Evolutionary conservation across 495 filamentous ascomycete species (phyloP).

Genomic region (Melanomma pulvis-pyrius): DNA sequence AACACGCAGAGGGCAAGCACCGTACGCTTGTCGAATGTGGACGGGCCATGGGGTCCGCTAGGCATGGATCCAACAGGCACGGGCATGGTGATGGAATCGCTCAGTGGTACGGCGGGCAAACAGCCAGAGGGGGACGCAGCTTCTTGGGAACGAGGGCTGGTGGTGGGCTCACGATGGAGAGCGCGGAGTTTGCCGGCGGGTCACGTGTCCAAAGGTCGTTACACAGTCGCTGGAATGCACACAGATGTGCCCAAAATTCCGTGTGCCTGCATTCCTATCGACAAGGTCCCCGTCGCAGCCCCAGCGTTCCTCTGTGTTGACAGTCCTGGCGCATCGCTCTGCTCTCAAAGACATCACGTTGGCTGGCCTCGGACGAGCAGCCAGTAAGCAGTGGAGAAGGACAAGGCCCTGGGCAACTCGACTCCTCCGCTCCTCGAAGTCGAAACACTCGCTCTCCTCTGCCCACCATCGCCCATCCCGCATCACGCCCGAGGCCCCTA

Average conservation of each 20-base stretch:
- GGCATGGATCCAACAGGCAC: conserved; percentile 60
- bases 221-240: not conserved
- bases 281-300: not conserved
- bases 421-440: conserved; percentile 19
- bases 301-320: not conserved
- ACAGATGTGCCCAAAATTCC: not conserved
- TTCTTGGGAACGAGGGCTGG: conserved; percentile 1
- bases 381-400: conserved; percentile 23
- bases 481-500: not conserved
- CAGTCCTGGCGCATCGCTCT: not conserved
- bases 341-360: conserved; percentile 18
- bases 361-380: not conserved
- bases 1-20: not conserved
- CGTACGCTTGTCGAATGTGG: conserved; percentile 90
- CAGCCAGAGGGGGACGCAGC: conserved; percentile 8
- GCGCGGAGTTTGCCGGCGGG: conserved; percentile 9
- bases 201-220: conserved; percentile 7
- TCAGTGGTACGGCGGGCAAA: conserved; percentile 7
- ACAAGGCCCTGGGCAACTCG: conserved; percentile 13
- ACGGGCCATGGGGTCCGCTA: conserved; percentile 62
- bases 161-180: conserved; percentile 1
- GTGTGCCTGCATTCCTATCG: not conserved
- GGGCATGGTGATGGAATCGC: conserved; percentile 59
- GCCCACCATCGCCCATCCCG: conserved; percentile 13
- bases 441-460: conserved; percentile 8